Conservation (phyloP, 1,284 basidiomycete genomes). For the Trametes polyzona region DNA sequence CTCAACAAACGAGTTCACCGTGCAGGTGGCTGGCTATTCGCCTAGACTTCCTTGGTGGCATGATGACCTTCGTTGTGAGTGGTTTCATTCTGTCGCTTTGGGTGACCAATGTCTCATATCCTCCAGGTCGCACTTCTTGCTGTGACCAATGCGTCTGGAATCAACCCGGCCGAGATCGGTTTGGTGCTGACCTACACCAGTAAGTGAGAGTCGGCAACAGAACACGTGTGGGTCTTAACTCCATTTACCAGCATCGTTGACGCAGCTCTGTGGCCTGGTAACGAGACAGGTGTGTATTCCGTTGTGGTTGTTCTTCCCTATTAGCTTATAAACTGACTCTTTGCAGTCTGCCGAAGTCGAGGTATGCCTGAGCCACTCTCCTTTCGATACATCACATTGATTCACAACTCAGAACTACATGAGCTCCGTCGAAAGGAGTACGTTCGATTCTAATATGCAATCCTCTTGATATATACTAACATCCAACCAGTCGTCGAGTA, state of each 20-base stretch:
- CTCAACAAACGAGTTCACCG: neutral
- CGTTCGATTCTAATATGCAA: slow-evolving; percentile 12
- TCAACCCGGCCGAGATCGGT: slow-evolving; percentile 71
- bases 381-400: neutral
- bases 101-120: slow-evolving; percentile 18
- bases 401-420: slow-evolving; percentile 58
- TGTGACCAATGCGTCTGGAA: slow-evolving; percentile 54
- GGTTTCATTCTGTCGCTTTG: slow-evolving; percentile 12
- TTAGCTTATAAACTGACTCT: neutral
- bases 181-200: slow-evolving; percentile 74
- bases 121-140: slow-evolving; percentile 54
- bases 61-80: slow-evolving; percentile 67
- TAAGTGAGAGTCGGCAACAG: slow-evolving; percentile 27
- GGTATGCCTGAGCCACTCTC: slow-evolving; percentile 35
- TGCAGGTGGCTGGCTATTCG: slow-evolving; percentile 77
- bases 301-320: neutral
- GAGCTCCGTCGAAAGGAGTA: slow-evolving; percentile 74
- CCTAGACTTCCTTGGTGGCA: slow-evolving; percentile 74
- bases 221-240: neutral
- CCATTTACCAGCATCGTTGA: slow-evolving; percentile 47
- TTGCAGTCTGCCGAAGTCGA: slow-evolving; percentile 65
- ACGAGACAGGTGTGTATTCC: slow-evolving; percentile 43
- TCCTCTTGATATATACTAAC: neutral
- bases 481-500: slow-evolving; percentile 57
- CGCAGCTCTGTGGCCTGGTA: slow-evolving; percentile 59